Percentiles rank a stretch among this genome's conserved stretches.
Evolutionary conservation across 768 basidiomycete species (phyloP).

Genomic region (Lentinula raphanica): DNA sequence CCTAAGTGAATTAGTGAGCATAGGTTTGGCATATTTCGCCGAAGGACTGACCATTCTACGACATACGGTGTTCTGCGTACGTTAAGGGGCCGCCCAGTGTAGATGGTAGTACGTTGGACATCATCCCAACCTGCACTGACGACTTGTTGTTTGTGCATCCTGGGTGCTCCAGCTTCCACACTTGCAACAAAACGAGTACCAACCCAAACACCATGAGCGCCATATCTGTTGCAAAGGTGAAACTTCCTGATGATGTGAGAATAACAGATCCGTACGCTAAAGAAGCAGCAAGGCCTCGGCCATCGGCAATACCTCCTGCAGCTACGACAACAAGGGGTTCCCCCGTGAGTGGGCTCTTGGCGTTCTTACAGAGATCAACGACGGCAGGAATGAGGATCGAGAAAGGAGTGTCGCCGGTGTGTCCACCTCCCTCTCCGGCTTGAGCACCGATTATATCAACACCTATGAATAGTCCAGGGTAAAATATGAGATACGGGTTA

Average conservation of each 20-base stretch:
- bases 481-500: not conserved
- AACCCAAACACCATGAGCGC: constrained; percentile 84
- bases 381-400: constrained; percentile 78
- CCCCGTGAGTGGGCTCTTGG: constrained; percentile 73
- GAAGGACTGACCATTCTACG: constrained; percentile 50
- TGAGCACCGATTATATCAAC: constrained; percentile 89
- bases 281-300: constrained; percentile 72
- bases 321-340: constrained; percentile 74
- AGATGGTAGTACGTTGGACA: constrained; percentile 63
- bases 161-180: constrained; percentile 74
- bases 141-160: constrained; percentile 64
- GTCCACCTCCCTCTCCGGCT: constrained; percentile 85
- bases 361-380: constrained; percentile 69
- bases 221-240: constrained; percentile 43
- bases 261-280: constrained; percentile 43
- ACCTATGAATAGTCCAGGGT: constrained; percentile 32
- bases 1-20: constrained; percentile 29
- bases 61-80: constrained; percentile 82
- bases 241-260: not conserved
- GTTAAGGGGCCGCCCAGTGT: constrained; percentile 74
- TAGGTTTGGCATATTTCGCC: not conserved
- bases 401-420: constrained; percentile 80
- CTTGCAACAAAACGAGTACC: constrained; percentile 84
- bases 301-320: constrained; percentile 81
- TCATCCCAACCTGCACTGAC: constrained; percentile 74